Percentiles rank a stretch among this genome's conserved stretches.
Conservation (phyloP, 495 filamentous ascomycete species). For the Talaromyces borbonicus region DNA sequence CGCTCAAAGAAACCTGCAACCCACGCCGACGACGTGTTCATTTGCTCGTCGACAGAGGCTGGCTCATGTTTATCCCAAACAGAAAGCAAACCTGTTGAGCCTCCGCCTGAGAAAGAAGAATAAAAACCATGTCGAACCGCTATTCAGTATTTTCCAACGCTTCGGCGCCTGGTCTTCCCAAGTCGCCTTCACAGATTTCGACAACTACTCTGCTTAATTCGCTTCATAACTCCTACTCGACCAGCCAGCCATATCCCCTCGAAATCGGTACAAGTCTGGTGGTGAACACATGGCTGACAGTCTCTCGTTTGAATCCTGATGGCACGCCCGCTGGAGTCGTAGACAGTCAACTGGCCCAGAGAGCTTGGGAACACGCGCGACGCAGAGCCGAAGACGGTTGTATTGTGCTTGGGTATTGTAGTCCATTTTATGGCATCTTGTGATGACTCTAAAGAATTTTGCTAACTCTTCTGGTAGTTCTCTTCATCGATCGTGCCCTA, state of each 20-base stretch:
- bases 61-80: no score
- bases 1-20: background rate
- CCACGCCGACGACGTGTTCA: constrained; percentile 1
- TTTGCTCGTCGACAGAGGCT: constrained; percentile 1
- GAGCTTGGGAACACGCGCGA: constrained; percentile 95
- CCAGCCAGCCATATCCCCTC: constrained; percentile 66
- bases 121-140: constrained; percentile 57
- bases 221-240: constrained; percentile 81
- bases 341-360: constrained; percentile 64
- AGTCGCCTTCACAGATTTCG: constrained; percentile 71
- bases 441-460: constrained; percentile 8
- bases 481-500: constrained; percentile 80
- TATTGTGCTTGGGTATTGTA: constrained; percentile 79
- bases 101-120: background rate
- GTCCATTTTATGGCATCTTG: no score
- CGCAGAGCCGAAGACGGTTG: constrained; percentile 93
- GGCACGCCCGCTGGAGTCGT: constrained; percentile 65
- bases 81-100: no score
- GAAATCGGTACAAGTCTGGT: constrained; percentile 89
- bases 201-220: constrained; percentile 88
- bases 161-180: constrained; percentile 50
- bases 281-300: constrained; percentile 90
- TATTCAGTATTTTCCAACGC: constrained; percentile 79
- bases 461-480: constrained; percentile 45
- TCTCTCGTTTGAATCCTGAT: constrained; percentile 52